Base-by-base conservation (phyloP, 768 basidiomycete species). In the Tubosaeta sp. region DNA sequence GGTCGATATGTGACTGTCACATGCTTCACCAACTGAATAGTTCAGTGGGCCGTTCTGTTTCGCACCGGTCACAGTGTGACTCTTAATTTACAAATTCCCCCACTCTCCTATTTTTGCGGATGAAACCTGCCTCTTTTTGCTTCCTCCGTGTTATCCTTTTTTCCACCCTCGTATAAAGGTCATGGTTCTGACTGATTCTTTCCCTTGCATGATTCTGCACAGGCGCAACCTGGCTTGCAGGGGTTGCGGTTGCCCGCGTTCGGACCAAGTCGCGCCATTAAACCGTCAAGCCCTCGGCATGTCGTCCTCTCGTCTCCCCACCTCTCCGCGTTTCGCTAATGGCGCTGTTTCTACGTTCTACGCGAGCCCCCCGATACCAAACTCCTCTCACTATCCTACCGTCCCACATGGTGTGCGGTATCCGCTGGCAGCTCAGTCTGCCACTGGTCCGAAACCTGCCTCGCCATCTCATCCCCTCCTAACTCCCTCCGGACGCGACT, bases 191-290 rank as follows among this genome's bases (percentile, higher is more conserved):
- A 77, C 76, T 43, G 69, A 76, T 43, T 66, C 70, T 6, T 79
- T 78, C 59, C 76, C 74, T 55, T 76, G 76, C 62, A 75, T 74
- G 70, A 72, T 77, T 54, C 62, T 76, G 50, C 74, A 73, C 68
- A 91, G 88, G 55, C 87, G 89, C 54, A 91, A 91, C 67, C 60
- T 84, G 43, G 71, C 78, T 29, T 91, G 88, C 72, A 87, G 88
- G 60, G 86, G 84, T 39, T 91, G 89, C 62, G 88, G 86, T 57
- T 80, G 75, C 62, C 79, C 85, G 43, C 76, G 83, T 50, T 71
- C 75, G 13, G 69, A 65, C 43, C 60, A 68, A 54, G 56, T 62
- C 39, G 45, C 68, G 27, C 57, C 71, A 6, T 59, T 66, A 50
- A 70, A 62, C 54, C 69, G 65, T 45, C 74, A 65, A 58, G 48